Evolutionary conservation across 2,329 filamentous ascomycete genomes (phyloP).

Genomic region (Epichloe glyceriae): DNA sequence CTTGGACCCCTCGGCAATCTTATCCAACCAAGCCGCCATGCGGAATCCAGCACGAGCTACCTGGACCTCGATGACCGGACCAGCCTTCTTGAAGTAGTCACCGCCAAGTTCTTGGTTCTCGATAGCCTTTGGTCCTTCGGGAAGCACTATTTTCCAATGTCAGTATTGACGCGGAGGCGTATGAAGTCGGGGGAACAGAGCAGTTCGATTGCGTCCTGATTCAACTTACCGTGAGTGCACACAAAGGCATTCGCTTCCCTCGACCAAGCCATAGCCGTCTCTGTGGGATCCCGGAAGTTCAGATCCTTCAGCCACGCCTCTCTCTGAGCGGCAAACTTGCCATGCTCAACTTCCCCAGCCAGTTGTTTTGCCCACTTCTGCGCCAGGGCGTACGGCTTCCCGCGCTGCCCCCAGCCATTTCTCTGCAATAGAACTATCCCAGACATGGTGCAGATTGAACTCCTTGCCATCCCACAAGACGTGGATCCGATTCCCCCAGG

Average conservation of each 20-base stretch:
- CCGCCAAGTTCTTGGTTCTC: slow-evolving; percentile 46
- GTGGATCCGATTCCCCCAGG: slow-evolving; percentile 56
- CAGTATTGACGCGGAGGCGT: not conserved
- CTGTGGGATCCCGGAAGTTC: slow-evolving; percentile 37
- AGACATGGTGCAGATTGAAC: slow-evolving; percentile 59
- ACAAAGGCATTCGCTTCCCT: slow-evolving; percentile 49
- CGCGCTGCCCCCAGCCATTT: slow-evolving; percentile 43
- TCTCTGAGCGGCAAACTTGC: slow-evolving; percentile 38
- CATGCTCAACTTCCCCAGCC: slow-evolving; percentile 38
- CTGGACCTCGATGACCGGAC: slow-evolving; percentile 51
- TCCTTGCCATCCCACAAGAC: slow-evolving; percentile 45
- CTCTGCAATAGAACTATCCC: slow-evolving; percentile 59
- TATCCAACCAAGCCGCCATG: slow-evolving; percentile 54
- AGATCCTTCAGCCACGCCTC: slow-evolving; percentile 44
- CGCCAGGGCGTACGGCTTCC: slow-evolving; percentile 37
- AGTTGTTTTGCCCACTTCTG: slow-evolving; percentile 44
- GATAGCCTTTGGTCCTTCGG: slow-evolving; percentile 45
- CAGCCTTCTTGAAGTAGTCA: slow-evolving; percentile 50
- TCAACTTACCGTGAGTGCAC: slow-evolving; percentile 42
- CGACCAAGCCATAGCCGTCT: slow-evolving; percentile 51
- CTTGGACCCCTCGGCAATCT: slow-evolving; percentile 34
- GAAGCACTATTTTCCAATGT: slow-evolving; percentile 34
- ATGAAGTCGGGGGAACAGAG: not conserved
- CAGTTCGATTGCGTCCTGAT: not conserved
- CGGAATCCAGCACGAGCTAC: slow-evolving; percentile 58